Conservation (phyloP, 1,284 basidiomycete species). For the Cerioporus squamosus region DNA sequence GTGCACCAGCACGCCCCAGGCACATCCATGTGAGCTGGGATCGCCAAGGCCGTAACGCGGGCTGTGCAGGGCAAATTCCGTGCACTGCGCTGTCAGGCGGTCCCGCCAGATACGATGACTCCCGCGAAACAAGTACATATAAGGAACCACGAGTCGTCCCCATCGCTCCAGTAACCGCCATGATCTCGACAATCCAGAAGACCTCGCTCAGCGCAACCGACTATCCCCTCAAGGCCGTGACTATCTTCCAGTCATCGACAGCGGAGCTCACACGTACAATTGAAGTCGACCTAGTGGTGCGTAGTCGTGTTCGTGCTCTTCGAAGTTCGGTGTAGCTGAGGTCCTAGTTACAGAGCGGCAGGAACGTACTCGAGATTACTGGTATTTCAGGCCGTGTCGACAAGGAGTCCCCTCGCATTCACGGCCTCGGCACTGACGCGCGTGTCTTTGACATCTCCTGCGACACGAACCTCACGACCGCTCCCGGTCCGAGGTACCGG, state of each 20-base stretch:
- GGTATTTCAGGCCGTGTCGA: constrained; percentile 52
- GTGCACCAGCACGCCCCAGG: too few species aligned
- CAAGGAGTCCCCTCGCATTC: constrained; percentile 51
- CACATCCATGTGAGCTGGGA: too few species aligned
- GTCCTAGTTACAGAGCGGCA: constrained; percentile 42
- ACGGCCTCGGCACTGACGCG: constrained; percentile 45
- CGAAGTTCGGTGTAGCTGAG: background rate
- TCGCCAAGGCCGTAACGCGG: too few species aligned
- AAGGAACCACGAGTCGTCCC: too few species aligned
- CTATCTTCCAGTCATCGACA: constrained; percentile 39
- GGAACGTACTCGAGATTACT: constrained; percentile 51
- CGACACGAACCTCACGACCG: constrained; percentile 24
- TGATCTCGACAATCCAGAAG: too few species aligned
- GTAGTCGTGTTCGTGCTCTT: background rate
- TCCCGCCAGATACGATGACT: too few species aligned
- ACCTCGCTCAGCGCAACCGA: too few species aligned
- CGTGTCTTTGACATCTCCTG: constrained; percentile 55
- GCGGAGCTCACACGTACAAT: constrained; percentile 41
- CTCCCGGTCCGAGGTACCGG: constrained; percentile 20
- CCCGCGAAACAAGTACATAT: too few species aligned
- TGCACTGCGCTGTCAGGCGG: too few species aligned
- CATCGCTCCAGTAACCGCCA: too few species aligned
- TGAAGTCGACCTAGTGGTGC: constrained; percentile 36
- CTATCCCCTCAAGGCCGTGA: constrained; percentile 39
- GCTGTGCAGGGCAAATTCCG: too few species aligned